Base-by-base conservation (phyloP, 495 filamentous ascomycete species). In the Pseudomonodictys pantanalensis region DNA sequence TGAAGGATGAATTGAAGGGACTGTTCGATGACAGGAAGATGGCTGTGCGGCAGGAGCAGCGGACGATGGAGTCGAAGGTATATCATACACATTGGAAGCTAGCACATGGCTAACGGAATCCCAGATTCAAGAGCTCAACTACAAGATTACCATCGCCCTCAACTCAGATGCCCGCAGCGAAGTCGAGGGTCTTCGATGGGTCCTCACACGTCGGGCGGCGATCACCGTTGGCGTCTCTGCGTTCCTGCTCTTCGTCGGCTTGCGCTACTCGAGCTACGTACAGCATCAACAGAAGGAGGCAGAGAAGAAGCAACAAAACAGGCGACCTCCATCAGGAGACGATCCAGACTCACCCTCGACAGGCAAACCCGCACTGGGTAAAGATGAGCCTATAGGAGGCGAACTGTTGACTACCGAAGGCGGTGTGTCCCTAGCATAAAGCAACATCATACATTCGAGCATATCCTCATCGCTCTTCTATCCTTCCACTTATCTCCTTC, bases 21-120 rank as follows among this genome's bases (percentile, higher is more conserved):
- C 87, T 96, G 85, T 96, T 97, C 72, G 91, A 97, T 67, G 93
- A 99, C 67, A 83, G 95, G 22, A 91, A 91, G 73, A 96, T 99
- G 91, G 81, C 81, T 5, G 91, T 91, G 17, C 79, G 90, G 41
- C 86, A 88, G 70, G 87, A 96, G 68, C 89, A 95, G 74, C 82
- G 91, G 66, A 79, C 74, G 17, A 87, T 90, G 71, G 91, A 97
- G 65, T 87, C 81, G 65, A 77, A 77, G 66, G 83, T 88, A 71
- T 23, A 77, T 76, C 18, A 26, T 17, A 4, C 60, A 74, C 61
- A 69, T 62, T 8, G 8, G 2, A n/a, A 5, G 43, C 20, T 46
- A 22, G n/a, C n/a, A n/a, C 10, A n/a, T n/a, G 7, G 9, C 48
- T 66, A 38, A 64, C 20, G 24, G 20, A 30, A 52, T 56, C 60